A percentile compares a stretch with the other conserved stretches of the same genome.
phyloP scores from a whole-genome alignment of 495 filamentous ascomycete species.

The Penicillium bialowiezense region DNA sequence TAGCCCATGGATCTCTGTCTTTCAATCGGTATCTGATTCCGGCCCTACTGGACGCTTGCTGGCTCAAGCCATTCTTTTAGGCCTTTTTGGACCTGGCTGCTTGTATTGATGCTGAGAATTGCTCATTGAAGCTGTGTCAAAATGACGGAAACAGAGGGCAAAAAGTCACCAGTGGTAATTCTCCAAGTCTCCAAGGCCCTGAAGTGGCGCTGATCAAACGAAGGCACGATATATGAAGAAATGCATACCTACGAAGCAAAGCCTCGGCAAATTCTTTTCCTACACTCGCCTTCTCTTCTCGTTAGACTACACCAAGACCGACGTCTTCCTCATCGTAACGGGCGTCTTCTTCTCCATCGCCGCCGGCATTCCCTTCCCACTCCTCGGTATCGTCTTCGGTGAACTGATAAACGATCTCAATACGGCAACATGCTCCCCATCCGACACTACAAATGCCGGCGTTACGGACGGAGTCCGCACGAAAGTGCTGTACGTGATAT shows the following conservation, averaged over 20 bases:
- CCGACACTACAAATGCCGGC: conserved; percentile 9
- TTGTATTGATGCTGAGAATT: too few relatives aligned
- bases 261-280: conserved; percentile 18
- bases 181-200: neutral
- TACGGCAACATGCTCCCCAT: conserved; percentile 24
- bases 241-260: conserved; percentile 17
- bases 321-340: conserved; percentile 25
- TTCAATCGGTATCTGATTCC: neutral
- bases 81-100: too few relatives aligned
- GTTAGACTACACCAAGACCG: conserved; percentile 28
- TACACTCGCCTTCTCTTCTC: conserved; percentile 30
- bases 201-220: neutral
- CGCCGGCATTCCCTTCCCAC: conserved; percentile 62
- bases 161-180: neutral
- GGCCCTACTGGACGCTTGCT: neutral
- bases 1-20: neutral
- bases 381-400: conserved; percentile 68
- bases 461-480: conserved; percentile 23
- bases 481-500: conserved; percentile 61
- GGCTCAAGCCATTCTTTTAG: neutral
- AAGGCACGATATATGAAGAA: conserved; percentile 11
- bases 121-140: neutral
- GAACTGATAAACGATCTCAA: conserved; percentile 56
- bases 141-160: neutral
- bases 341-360: conserved; percentile 56